Conservation (phyloP, 768 basidiomycete genomes). For the Termitomyces titanicus region DNA sequence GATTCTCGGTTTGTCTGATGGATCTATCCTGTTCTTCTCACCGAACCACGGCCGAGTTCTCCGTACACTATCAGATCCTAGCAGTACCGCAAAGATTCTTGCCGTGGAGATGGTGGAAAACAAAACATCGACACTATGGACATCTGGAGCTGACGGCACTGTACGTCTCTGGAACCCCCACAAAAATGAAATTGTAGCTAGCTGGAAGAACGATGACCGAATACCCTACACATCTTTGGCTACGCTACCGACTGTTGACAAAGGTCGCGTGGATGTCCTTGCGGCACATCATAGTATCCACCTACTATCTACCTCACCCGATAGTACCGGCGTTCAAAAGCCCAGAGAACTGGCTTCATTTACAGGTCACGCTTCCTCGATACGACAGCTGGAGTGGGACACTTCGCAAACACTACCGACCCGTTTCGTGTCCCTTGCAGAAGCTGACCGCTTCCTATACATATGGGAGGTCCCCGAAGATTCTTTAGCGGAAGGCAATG, state of each 20-base stretch:
- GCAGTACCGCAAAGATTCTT: constrained; percentile 50
- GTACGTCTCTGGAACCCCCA: constrained; percentile 57
- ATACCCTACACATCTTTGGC: constrained; percentile 55
- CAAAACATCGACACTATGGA: constrained; percentile 40
- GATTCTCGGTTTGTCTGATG: constrained; percentile 58
- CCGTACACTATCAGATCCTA: constrained; percentile 51
- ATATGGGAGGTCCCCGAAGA: constrained; percentile 53
- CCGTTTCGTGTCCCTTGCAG: constrained; percentile 58
- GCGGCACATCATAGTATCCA: constrained; percentile 60
- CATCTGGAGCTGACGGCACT: constrained; percentile 54
- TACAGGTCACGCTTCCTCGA: constrained; percentile 62
- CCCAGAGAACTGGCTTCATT: constrained; percentile 47
- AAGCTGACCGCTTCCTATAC: constrained; percentile 59
- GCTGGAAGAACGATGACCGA: constrained; percentile 55
- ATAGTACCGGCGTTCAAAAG: constrained; percentile 31
- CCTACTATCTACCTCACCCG: constrained; percentile 38
- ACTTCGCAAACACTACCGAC: constrained; percentile 32
- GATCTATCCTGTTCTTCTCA: constrained; percentile 57
- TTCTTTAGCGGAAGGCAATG: constrained; percentile 41
- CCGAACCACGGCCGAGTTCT: constrained; percentile 55
- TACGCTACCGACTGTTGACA: constrained; percentile 34
- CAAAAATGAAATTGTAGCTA: constrained; percentile 43
- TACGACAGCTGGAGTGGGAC: constrained; percentile 52
- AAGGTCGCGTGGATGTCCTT: constrained; percentile 43
- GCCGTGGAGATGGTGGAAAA: constrained; percentile 36